Evolutionary conservation across 495 filamentous ascomycete genomes (phyloP).

Genomic region (Penicillium antarcticum): DNA sequence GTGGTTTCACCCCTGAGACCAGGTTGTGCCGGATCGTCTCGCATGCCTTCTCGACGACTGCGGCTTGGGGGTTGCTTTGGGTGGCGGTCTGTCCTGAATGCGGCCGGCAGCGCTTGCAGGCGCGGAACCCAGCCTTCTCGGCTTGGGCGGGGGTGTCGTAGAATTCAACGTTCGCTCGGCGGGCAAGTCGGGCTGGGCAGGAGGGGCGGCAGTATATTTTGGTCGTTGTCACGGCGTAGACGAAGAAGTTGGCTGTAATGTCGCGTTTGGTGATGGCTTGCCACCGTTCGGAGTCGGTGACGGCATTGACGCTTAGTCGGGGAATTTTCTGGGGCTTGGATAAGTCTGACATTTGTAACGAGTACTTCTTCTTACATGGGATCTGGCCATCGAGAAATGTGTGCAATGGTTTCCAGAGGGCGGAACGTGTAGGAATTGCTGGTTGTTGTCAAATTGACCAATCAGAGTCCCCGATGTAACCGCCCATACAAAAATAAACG

Average conservation of each 20-base stretch:
- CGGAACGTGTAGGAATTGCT: neutral
- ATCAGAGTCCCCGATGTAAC: neutral
- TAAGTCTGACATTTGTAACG: neutral
- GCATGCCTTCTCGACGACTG: conserved; percentile 46
- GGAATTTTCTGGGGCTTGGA: conserved; percentile 20
- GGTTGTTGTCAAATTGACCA: conserved; percentile 6
- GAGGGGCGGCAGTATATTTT: conserved; percentile 63
- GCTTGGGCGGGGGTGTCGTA: conserved; percentile 54
- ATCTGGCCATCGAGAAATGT: neutral
- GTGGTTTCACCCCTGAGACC: conserved; percentile 33
- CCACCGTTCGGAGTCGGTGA: conserved; percentile 48
- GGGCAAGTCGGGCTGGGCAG: conserved; percentile 57
- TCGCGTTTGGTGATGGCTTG: conserved; percentile 53
- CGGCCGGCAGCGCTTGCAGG: conserved; percentile 65
- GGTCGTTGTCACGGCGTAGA: conserved; percentile 62
- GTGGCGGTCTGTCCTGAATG: conserved; percentile 33
- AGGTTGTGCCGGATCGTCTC: conserved; percentile 25
- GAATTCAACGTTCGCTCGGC: conserved; percentile 59
- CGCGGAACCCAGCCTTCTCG: conserved; percentile 52
- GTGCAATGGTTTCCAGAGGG: neutral
- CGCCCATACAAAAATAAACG: too few species aligned
- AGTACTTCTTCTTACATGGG: neutral
- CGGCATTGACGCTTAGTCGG: conserved; percentile 18
- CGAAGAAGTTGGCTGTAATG: conserved; percentile 46
- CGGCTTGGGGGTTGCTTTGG: conserved; percentile 37